A percentile compares a stretch with the other conserved stretches of the same genome.
Evolutionary conservation across 768 basidiomycete species (phyloP).

Genomic region (Macrolepiota dolichaula): DNA sequence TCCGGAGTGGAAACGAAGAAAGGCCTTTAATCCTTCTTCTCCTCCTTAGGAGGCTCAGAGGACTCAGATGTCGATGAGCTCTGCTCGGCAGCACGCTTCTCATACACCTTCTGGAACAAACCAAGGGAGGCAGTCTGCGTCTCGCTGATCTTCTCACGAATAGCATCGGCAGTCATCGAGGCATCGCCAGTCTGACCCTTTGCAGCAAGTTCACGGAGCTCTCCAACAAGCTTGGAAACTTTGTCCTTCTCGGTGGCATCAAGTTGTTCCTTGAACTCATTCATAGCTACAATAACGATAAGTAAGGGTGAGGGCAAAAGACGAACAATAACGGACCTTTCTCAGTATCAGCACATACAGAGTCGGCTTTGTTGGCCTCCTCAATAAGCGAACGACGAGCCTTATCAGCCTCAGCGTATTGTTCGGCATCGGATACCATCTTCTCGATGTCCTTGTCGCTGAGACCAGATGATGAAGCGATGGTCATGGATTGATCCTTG

Average conservation of each 20-base stretch:
- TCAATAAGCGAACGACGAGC: constrained; percentile 85
- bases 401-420: constrained; percentile 93
- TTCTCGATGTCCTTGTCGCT: constrained; percentile 95
- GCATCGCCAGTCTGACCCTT: constrained; percentile 90
- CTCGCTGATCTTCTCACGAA: constrained; percentile 91
- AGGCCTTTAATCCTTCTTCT: constrained; percentile 79
- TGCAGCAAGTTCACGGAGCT: constrained; percentile 83
- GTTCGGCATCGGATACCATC: constrained; percentile 94
- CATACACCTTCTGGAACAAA: constrained; percentile 97
- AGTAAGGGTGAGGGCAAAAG: neutral
- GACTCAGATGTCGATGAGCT: constrained; percentile 42
- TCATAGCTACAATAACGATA: constrained; percentile 61
- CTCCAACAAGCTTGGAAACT: constrained; percentile 79
- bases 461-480: constrained; percentile 95
- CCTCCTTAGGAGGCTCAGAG: constrained; percentile 50
- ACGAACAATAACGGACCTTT: constrained; percentile 55
- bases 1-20: constrained; percentile 6
- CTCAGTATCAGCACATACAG: constrained; percentile 91
- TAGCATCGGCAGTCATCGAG: constrained; percentile 76
- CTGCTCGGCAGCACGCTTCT: constrained; percentile 80
- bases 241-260: constrained; percentile 92
- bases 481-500: constrained; percentile 96
- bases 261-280: constrained; percentile 97
- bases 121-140: constrained; percentile 93
- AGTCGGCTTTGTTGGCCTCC: constrained; percentile 95